Evolutionary conservation across 129 eudicot genomes (phyloP), one percentile per base, ranked within the genome.

Genomic region (Mikania micrantha): DNA sequence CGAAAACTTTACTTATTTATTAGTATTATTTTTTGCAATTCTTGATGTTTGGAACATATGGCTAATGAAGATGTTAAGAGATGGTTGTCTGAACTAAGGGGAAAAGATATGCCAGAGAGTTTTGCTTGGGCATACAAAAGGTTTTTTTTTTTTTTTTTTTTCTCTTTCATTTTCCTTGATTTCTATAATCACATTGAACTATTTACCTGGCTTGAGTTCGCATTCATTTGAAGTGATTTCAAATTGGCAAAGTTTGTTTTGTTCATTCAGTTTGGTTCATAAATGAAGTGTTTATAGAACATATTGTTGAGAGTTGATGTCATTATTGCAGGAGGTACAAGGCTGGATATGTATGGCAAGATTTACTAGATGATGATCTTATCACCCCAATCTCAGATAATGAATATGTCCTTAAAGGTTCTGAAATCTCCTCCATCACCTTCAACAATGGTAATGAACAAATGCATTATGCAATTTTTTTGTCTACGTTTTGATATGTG

Each of bases 91-190:
- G 96, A 85, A 45, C 63, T 88, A 64, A 80, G 96, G 63, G 96
- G 96, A 25, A 85, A 79, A 66, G 90, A 83, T 60, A 85, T 88
- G 88, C 96, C 97, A 0, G 95, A 90, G 53, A 67, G 85, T 27
- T 86, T 77, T 45, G 79, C 97, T 21, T 90, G 97, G 97, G 84
- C 97, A 57, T 90, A 86, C 69, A 90, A 90, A 83, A 90, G 97
- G 97, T 90, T 48, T 19, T 44, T 70, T 35, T 11, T 10, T 19
- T 3, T 5, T 10, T 17, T 5, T 1, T 1, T 32, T 2, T 21
- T 9, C 21, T 2, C 1, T 22, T 53, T 56, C 4, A 32, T 32
- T 4, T 29, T 29, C 2, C 2, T 13, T 16, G 10, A 6, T 17
- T 7, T 7, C 11, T 27, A 53, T 2, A 0, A 56, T 27, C 32